phyloP scores from a whole-genome alignment of 257 asterid species.

The Solanum phureja region DNA sequence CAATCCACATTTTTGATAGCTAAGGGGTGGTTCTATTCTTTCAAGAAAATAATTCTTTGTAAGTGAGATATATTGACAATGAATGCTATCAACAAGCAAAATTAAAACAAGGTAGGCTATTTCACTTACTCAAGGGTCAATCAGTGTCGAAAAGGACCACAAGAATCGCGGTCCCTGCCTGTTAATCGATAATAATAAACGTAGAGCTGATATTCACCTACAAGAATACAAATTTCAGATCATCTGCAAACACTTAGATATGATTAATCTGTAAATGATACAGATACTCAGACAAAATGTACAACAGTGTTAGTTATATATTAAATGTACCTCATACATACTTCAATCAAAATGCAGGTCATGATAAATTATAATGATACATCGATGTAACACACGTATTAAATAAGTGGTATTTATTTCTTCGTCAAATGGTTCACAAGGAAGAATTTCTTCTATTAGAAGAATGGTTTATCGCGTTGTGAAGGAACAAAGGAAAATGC shows the following conservation, averaged over 20 bases:
- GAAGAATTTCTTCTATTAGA: neutral
- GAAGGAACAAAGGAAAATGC: neutral
- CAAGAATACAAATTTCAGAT: neutral
- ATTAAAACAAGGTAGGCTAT: neutral
- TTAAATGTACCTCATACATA: neutral
- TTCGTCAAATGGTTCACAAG: neutral
- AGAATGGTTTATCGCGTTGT: neutral
- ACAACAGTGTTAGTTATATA: neutral
- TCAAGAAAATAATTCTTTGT: no score
- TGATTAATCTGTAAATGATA: neutral
- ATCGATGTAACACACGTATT: neutral
- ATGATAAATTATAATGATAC: neutral
- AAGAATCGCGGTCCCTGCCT: neutral
- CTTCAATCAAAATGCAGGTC: neutral
- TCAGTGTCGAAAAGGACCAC: neutral
- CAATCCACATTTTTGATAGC: neutral
- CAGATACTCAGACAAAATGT: neutral
- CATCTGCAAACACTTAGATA: neutral
- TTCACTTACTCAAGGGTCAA: neutral
- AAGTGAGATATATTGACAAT: neutral
- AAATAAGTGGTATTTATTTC: neutral
- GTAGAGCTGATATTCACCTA: neutral
- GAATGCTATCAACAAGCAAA: neutral
- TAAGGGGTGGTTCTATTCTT: neutral
- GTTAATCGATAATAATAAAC: neutral